Evolutionary conservation across 1,284 basidiomycete species (phyloP).

Genomic region (Malassezia nana): DNA sequence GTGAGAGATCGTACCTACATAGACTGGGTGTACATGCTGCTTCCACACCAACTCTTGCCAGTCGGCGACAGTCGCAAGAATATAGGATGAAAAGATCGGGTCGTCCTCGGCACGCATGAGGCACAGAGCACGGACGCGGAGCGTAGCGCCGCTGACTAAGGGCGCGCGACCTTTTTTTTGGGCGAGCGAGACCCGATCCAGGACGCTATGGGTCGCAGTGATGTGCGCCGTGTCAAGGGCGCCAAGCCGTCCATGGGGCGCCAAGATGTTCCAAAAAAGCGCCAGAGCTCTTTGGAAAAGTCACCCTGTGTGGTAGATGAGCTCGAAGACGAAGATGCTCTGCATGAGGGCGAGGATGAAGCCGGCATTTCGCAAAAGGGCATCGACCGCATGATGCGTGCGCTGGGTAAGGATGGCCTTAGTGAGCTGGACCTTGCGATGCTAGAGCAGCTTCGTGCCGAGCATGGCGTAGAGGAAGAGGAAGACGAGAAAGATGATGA

Average conservation of each 20-base stretch:
- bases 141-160: slow-evolving; percentile 7
- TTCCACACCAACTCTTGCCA: slow-evolving; percentile 9
- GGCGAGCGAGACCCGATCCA: not conserved
- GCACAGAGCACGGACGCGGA: not conserved
- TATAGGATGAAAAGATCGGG: slow-evolving; percentile 12
- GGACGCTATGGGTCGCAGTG: not conserved
- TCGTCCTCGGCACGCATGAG: slow-evolving; percentile 7
- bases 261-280: not conserved
- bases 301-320: not conserved
- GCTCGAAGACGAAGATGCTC: slow-evolving; percentile 18
- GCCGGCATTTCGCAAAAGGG: slow-evolving; percentile 37
- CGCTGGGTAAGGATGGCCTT: slow-evolving; percentile 40
- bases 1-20: slow-evolving; percentile 4
- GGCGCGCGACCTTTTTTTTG: not conserved
- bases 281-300: not conserved
- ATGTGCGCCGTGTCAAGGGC: not conserved
- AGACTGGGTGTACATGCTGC: slow-evolving; percentile 6
- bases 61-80: slow-evolving; percentile 9
- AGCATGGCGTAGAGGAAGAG: slow-evolving; percentile 23
- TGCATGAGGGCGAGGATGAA: slow-evolving; percentile 35
- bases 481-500: slow-evolving; percentile 25
- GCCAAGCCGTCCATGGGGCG: not conserved
- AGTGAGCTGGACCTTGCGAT: slow-evolving; percentile 36
- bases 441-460: slow-evolving; percentile 22
- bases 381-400: slow-evolving; percentile 37